phyloP scores from a whole-genome alignment of 371 early-diverging fungal genomes.

The Paraphysoderma sedebokerense region DNA sequence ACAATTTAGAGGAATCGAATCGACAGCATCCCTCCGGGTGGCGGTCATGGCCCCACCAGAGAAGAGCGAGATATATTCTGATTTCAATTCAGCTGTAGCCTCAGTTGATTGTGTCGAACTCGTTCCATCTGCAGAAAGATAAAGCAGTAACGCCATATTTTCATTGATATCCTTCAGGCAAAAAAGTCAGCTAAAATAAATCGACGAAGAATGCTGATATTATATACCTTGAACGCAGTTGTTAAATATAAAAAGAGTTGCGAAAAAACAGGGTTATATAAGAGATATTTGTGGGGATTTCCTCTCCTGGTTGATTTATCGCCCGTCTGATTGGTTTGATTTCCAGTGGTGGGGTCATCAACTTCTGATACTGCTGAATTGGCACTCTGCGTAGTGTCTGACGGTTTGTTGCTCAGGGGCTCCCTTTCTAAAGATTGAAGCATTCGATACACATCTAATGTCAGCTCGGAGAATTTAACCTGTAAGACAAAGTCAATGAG shows the following conservation, averaged over 20 bases:
- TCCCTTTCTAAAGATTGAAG: constrained; percentile 74
- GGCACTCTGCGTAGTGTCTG: background rate
- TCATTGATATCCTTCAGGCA: constrained; percentile 65
- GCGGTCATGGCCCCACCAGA: background rate
- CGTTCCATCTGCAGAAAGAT: constrained; percentile 76
- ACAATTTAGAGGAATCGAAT: constrained; percentile 33
- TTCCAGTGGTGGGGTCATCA: constrained; percentile 5
- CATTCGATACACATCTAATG: constrained; percentile 89
- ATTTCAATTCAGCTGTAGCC: constrained; percentile 7
- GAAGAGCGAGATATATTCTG: background rate
- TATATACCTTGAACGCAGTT: constrained; percentile 71
- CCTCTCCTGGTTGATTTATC: constrained; percentile 16
- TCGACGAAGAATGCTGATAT: no score
- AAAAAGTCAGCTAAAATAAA: no score
- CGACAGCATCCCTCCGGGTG: background rate
- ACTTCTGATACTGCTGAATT: background rate
- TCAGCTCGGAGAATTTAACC: constrained; percentile 89
- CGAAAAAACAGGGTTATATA: constrained; percentile 73
- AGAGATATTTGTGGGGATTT: constrained; percentile 86
- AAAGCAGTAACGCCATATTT: constrained; percentile 63
- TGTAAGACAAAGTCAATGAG: constrained; percentile 3
- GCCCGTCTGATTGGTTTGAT: constrained; percentile 6
- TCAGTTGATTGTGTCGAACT: background rate
- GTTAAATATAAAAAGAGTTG: constrained; percentile 73
- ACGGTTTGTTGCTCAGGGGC: constrained; percentile 8